Evolutionary conservation across 1,284 basidiomycete genomes (phyloP), one percentile per base, ranked within the genome.

Genomic region (Pholiota adiposa): DNA sequence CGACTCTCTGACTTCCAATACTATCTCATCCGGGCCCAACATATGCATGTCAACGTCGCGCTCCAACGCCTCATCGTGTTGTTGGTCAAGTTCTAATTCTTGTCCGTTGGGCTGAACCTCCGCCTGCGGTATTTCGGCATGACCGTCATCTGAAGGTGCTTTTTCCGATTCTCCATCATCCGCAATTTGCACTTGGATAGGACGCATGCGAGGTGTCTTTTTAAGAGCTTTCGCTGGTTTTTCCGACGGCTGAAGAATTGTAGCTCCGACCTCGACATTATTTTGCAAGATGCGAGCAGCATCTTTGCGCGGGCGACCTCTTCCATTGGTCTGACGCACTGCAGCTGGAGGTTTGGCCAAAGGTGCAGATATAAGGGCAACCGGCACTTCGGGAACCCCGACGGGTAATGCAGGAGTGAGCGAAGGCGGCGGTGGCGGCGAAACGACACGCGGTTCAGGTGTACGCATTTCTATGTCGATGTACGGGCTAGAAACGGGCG

Each of bases 381-480:
- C n/a, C 23, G 49, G 56, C n/a, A 34, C n/a, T 49, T 51, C 48
- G 6, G 29, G 25, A 23, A 33, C 23, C 46, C 51, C 58, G 18
- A 36, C 6, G 33, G 50, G 43, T 12, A 34, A n/a, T 18, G 12
- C n/a, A 31, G 31, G 31, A 23, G 48, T 7, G 16, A 31, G 6
- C 18, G 51, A 11, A 40, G 44, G 44, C n/a, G 34, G 51, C 4
- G 44, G 21, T 25, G 52, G 31, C 18, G 40, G 41, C 11, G 49
- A 23, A 3, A 29, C 9, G 2, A 36, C 44, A 18, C 38, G 46
- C 16, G 58, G 49, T 51, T 63, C 64, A 18, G 58, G 62, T 19
- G 52, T 61, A 49, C 63, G 53, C 50, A 65, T 67, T 48, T 65
- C 66, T n/a, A 65, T 44, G 60, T 70, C 55, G 27, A 60, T 43